These are phyloP conservation scores for Fusarium tanahbumbuense DNA, from an alignment of 2,329 filamentous ascomycete species.

Conservation along the genomic window DNA sequence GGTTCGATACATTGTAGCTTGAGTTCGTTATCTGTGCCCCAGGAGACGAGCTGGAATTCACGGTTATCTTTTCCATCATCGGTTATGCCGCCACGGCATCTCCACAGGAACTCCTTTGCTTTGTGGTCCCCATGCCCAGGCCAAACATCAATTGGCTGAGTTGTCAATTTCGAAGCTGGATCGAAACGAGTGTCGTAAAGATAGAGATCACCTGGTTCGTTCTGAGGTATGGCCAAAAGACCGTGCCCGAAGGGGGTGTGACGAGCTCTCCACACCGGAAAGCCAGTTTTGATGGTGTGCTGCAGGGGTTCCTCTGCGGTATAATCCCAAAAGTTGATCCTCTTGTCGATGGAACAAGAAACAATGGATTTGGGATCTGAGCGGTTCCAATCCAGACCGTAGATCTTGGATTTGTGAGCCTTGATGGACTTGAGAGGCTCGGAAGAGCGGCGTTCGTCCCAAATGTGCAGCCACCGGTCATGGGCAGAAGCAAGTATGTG, in stretches of 20 bases:
- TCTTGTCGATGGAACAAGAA: conserved; percentile 91
- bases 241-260: conserved; percentile 92
- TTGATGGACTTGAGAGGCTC: conserved; percentile 84
- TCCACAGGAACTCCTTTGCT: conserved; percentile 93
- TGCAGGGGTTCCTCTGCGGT: conserved; percentile 72
- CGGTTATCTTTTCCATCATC: conserved; percentile 80
- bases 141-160: conserved; percentile 67
- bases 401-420: conserved; percentile 93
- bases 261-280: conserved; percentile 90
- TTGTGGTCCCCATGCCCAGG: conserved; percentile 72
- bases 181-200: conserved; percentile 77
- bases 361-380: conserved; percentile 77
- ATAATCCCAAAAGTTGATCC: conserved; percentile 94
- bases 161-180: conserved; percentile 57
- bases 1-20: conserved; percentile 80
- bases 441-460: conserved; percentile 86
- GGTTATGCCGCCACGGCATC: conserved; percentile 75
- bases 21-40: conserved; percentile 88
- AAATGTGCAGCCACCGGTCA: conserved; percentile 87
- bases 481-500: conserved; percentile 91
- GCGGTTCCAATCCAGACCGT: conserved; percentile 94
- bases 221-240: conserved; percentile 90
- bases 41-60: conserved; percentile 93
- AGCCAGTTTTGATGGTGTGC: conserved; percentile 82
- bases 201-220: conserved; percentile 85